Conservation (phyloP, 257 asterid genomes). For the Solanum rostratum region DNA sequence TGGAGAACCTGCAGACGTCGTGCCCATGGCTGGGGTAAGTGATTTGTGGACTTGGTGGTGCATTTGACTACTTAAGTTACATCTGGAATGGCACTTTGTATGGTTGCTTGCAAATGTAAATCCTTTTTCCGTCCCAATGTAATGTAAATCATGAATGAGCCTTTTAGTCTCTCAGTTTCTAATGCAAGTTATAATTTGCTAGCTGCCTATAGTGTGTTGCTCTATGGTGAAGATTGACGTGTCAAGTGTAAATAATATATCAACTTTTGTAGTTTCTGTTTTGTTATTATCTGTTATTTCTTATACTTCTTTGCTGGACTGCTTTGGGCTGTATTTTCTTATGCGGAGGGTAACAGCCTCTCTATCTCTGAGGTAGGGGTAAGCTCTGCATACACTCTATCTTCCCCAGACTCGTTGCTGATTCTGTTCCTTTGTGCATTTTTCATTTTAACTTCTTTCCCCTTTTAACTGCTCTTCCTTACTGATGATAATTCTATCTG, state of each 20-base stretch:
- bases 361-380: too few relatives aligned
- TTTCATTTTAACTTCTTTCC: neutral
- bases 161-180: neutral
- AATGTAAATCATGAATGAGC: neutral
- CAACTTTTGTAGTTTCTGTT: neutral
- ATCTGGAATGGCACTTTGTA: neutral
- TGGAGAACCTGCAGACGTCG: conserved; percentile 66
- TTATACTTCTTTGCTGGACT: too few relatives aligned
- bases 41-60: neutral
- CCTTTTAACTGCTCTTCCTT: neutral
- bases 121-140: neutral
- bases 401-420: too few relatives aligned
- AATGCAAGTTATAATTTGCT: neutral
- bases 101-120: neutral
- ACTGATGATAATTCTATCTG: conserved; percentile 8
- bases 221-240: neutral
- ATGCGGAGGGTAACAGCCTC: too few relatives aligned
- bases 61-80: neutral
- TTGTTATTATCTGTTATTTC: too few relatives aligned
- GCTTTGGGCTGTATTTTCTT: too few relatives aligned
- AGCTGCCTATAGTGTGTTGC: neutral
- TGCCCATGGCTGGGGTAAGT: conserved; percentile 82
- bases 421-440: neutral
- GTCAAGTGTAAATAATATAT: neutral
- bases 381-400: too few relatives aligned